phyloP scores from a whole-genome alignment of 164 flowering plant species.

The Piper betle region DNA sequence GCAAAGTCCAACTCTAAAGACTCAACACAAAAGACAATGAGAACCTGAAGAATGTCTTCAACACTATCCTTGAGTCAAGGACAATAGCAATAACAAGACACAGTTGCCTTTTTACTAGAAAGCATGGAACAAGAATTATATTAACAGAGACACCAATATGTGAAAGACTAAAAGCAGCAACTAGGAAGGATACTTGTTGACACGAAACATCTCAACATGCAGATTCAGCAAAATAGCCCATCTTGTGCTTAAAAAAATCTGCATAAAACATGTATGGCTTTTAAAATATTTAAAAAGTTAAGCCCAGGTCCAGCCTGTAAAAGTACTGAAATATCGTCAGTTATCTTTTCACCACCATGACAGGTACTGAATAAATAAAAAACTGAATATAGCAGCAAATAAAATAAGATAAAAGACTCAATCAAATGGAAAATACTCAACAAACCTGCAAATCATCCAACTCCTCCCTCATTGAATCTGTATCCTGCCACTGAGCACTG shows the following conservation, averaged over 20 bases:
- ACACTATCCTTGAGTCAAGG: conserved; percentile 67
- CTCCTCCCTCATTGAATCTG: conserved; percentile 92
- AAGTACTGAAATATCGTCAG: too few species aligned
- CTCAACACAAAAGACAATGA: conserved; percentile 86
- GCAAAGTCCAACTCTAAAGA: conserved; percentile 92
- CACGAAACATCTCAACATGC: conserved; percentile 99
- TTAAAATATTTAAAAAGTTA: too few species aligned
- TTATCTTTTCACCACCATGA: too few species aligned
- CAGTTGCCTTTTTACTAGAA: not conserved
- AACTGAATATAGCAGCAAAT: not conserved
- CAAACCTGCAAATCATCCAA: conserved; percentile 93
- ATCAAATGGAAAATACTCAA: not conserved
- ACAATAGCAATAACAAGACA: conserved; percentile 4
- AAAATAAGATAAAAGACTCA: not conserved
- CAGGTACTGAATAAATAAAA: not conserved
- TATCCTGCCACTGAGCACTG: conserved; percentile 94
- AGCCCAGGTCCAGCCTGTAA: too few species aligned
- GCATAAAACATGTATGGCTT: conserved; percentile 10
- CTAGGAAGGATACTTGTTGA: conserved; percentile 81
- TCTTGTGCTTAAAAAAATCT: conserved; percentile 97
- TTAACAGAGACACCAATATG: not conserved
- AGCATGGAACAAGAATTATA: not conserved
- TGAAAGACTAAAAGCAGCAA: not conserved
- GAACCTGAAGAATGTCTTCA: conserved; percentile 94
- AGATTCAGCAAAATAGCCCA: conserved; percentile 97